Conservation (phyloP, 768 basidiomycete genomes). For the Harrya chromipes region DNA sequence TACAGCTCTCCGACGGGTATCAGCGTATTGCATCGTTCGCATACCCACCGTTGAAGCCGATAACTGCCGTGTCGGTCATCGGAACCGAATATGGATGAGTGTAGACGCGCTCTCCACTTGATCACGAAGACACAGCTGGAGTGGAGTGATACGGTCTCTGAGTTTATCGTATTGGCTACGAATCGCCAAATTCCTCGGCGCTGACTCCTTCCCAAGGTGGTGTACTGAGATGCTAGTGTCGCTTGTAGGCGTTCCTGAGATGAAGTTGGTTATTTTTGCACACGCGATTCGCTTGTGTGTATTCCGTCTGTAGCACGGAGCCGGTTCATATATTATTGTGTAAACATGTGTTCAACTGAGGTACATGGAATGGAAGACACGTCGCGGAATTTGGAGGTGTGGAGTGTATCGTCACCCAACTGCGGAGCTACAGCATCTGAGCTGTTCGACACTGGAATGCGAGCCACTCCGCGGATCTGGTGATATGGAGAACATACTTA, state of each 20-base stretch:
- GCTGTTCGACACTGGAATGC: conserved; percentile 8
- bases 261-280: not conserved
- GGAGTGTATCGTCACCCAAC: conserved; percentile 1
- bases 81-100: no score
- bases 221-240: no score
- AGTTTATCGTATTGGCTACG: conserved; percentile 8
- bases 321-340: conserved; percentile 1
- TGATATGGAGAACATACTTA: not conserved
- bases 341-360: conserved; percentile 7
- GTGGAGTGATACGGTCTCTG: not conserved
- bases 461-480: conserved; percentile 21
- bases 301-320: conserved; percentile 7
- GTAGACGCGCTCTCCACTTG: no score
- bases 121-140: no score
- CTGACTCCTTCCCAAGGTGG: conserved; percentile 15
- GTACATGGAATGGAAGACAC: conserved; percentile 16
- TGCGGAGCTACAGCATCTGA: conserved; percentile 11
- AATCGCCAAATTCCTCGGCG: conserved; percentile 14
- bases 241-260: conserved; percentile 2
- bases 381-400: not conserved
- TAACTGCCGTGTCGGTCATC: no score
- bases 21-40: not conserved
- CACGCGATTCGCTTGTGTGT: not conserved
- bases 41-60: not conserved
- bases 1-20: conserved; percentile 1